Base-by-base conservation (phyloP, 78 protist genomes). In the Dictyostelium capitatum region DNA sequence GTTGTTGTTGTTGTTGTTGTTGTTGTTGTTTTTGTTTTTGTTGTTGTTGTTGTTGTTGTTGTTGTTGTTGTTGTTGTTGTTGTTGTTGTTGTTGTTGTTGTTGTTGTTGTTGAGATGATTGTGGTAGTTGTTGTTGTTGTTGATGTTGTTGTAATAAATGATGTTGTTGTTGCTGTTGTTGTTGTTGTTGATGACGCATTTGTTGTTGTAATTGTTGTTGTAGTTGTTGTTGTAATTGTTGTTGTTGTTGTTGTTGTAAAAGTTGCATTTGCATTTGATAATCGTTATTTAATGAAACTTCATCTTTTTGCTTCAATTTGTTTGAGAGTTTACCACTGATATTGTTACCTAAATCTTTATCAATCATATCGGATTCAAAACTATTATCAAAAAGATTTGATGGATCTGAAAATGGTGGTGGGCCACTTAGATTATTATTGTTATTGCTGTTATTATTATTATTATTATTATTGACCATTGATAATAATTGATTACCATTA, bases 141-240 rank as follows among this genome's bases (percentile, higher is more conserved):
- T 17, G 51, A 4, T 32, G 79, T 72, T 67, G 79, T 7, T 48
- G 79, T 23, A 43, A 56, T 43, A 28, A 69, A 20, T 20, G 89
- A 1, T 80, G 89, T 4, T 43, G 89, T 62, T 82, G 89, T 51
- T 69, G 89, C 2, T 59, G 78, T 65, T 81, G 89, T 46, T 80
- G 87, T 23, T 62, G 79, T 28, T 62, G 79, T 28, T 37, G 43
- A 37, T 37, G 43, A 37, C 43, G 43, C 43, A 37, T 37, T 37
- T 37, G 43, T 37, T 37, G 43, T 37, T 37, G 43, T 37, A 37
- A 37, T 37, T 37, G 79, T 72, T 67, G 79, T 7, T 48, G 79
- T 23, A 43, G 74, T 43, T 53, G 83, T 28, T 20, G 89, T 8
- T 80, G 89, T 4, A 41, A 75, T 62, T 82, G 89, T 53, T 69